Conservation (phyloP, 2,329 filamentous ascomycete species). For the Onygenales sp. region DNA sequence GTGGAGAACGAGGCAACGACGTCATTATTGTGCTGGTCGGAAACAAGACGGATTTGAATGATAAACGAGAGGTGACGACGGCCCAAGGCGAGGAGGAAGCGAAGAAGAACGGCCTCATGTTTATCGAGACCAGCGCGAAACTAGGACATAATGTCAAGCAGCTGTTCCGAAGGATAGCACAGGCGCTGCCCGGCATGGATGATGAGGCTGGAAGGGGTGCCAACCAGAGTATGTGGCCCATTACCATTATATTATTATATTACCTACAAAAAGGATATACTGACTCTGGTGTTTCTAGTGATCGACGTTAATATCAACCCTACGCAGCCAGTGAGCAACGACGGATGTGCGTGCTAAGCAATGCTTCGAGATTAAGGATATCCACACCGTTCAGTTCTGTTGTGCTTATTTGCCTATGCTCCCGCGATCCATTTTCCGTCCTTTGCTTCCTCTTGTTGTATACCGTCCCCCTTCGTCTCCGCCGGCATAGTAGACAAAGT, state of each 20-base stretch:
- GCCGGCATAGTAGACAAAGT: too few relatives aligned
- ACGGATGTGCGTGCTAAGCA: slow-evolving; percentile 59
- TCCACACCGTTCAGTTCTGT: neutral
- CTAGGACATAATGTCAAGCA: slow-evolving; percentile 96
- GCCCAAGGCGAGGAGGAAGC: slow-evolving; percentile 96
- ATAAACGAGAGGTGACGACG: slow-evolving; percentile 95
- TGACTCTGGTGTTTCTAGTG: slow-evolving; percentile 44
- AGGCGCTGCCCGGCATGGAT: slow-evolving; percentile 96
- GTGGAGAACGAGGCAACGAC: slow-evolving; percentile 92
- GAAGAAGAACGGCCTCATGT: slow-evolving; percentile 96
- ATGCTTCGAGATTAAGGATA: slow-evolving; percentile 7
- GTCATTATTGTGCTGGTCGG: slow-evolving; percentile 98
- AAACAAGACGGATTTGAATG: slow-evolving; percentile 98
- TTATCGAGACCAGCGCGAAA: slow-evolving; percentile 98
- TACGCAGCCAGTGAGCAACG: slow-evolving; percentile 56
- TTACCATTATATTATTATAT: neutral
- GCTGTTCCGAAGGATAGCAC: slow-evolving; percentile 94
- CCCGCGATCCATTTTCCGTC: neutral
- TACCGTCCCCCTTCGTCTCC: neutral
- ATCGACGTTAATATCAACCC: slow-evolving; percentile 86
- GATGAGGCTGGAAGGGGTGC: slow-evolving; percentile 70
- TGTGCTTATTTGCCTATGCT: neutral
- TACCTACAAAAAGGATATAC: neutral
- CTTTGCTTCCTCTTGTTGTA: neutral
- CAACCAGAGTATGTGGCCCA: slow-evolving; percentile 60